These are phyloP conservation scores for Talaromyces rugulosus DNA, from an alignment of 2,329 filamentous ascomycete genomes.

Conservation along the genomic window DNA sequence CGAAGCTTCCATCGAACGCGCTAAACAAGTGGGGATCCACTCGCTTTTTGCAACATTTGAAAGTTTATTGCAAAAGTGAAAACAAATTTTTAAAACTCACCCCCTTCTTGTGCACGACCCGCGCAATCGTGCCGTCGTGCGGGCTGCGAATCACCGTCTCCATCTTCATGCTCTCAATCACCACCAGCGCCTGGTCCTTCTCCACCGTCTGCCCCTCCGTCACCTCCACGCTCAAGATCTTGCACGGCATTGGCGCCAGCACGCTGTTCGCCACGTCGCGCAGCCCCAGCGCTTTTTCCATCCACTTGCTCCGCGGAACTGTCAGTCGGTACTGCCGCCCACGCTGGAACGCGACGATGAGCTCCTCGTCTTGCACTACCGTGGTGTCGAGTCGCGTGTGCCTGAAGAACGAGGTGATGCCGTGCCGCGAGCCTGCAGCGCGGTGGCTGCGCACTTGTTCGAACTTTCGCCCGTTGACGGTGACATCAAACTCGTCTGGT, in stretches of 20 bases:
- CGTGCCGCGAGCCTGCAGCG: constrained; percentile 38
- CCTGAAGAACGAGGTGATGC: constrained; percentile 73
- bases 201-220: constrained; percentile 74
- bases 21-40: constrained; percentile 1
- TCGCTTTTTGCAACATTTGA: no score
- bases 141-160: constrained; percentile 78
- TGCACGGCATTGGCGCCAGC: constrained; percentile 93
- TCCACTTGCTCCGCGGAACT: constrained; percentile 66
- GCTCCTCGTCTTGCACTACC: constrained; percentile 54
- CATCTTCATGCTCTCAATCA: constrained; percentile 92
- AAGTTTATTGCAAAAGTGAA: neutral
- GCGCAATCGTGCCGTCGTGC: constrained; percentile 66
- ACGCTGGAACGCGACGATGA: constrained; percentile 71
- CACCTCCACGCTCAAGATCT: constrained; percentile 87
- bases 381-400: constrained; percentile 75
- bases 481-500: constrained; percentile 47
- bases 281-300: constrained; percentile 78
- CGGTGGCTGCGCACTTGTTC: constrained; percentile 47
- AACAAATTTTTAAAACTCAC: constrained; percentile 53
- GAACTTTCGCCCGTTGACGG: constrained; percentile 36
- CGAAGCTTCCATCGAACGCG: constrained; percentile 12
- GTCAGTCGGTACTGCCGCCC: constrained; percentile 56
- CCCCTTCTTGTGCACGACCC: constrained; percentile 69
- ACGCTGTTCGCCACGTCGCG: constrained; percentile 80
- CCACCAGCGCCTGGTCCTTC: constrained; percentile 82